Evolutionary conservation across 2,329 filamentous ascomycete species (phyloP).

Genomic region (Monilinia aucupariae): DNA sequence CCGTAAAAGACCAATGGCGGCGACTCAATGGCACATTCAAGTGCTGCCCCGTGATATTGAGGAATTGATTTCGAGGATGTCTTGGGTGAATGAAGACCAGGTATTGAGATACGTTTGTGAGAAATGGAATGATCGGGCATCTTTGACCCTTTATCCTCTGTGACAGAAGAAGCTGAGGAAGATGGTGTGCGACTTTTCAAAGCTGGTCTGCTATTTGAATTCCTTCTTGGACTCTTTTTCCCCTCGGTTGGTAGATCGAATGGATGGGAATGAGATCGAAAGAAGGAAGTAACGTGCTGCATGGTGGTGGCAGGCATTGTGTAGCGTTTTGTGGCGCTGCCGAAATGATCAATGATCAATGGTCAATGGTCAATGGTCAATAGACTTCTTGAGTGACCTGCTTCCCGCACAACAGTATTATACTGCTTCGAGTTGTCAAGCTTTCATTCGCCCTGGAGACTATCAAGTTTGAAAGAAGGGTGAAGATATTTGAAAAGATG

Average conservation of each 20-base stretch:
- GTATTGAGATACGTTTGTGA: constrained; percentile 31
- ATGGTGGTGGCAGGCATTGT: constrained; percentile 14
- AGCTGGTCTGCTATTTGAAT: neutral
- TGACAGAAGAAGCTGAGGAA: constrained; percentile 16
- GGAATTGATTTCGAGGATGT: constrained; percentile 26
- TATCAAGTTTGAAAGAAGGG: neutral
- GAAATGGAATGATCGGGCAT: constrained; percentile 24
- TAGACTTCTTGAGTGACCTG: neutral
- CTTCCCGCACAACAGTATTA: neutral
- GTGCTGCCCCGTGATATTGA: constrained; percentile 23
- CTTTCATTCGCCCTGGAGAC: neutral
- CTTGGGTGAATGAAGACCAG: constrained; percentile 27
- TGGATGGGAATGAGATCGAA: constrained; percentile 11
- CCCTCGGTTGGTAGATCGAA: constrained; percentile 8
- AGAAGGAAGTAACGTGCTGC: constrained; percentile 16
- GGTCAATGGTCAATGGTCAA: constrained; percentile 1
- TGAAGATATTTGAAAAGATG: neutral
- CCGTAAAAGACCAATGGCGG: constrained; percentile 69
- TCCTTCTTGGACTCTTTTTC: constrained; percentile 7
- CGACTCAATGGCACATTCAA: constrained; percentile 48
- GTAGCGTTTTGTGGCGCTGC: neutral
- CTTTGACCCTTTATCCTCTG: constrained; percentile 18
- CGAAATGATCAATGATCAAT: too few relatives aligned
- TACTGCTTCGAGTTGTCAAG: neutral
- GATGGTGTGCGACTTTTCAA: constrained; percentile 17